Conservation (phyloP, 2,329 filamentous ascomycete genomes). For the Pseudocercospora eumusae region DNA sequence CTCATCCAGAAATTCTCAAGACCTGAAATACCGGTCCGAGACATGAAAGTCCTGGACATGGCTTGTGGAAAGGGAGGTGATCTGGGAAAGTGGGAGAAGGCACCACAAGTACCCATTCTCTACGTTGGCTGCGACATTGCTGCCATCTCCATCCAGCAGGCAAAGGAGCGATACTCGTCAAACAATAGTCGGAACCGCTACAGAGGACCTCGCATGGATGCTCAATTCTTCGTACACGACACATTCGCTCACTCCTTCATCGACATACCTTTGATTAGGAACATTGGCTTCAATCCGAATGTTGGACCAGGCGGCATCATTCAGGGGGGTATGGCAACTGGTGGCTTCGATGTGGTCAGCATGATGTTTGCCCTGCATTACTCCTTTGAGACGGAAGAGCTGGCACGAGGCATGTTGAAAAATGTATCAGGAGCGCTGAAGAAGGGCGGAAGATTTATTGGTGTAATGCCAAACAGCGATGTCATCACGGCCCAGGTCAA, state of each 20-base stretch:
- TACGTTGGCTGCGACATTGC: constrained; percentile 95
- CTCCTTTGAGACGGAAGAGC: constrained; percentile 88
- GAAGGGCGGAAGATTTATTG: constrained; percentile 92
- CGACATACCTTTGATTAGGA: constrained; percentile 75
- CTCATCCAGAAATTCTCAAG: constrained; percentile 91
- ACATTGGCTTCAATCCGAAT: constrained; percentile 83
- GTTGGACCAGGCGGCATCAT: constrained; percentile 60
- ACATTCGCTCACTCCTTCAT: constrained; percentile 85
- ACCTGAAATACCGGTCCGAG: constrained; percentile 47
- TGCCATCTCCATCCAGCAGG: constrained; percentile 88
- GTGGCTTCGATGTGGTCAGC: constrained; percentile 87
- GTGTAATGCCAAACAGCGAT: constrained; percentile 95
- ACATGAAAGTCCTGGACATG: constrained; percentile 83
- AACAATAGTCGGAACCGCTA: constrained; percentile 42
- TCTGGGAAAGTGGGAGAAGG: constrained; percentile 91
- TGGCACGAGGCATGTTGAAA: constrained; percentile 85
- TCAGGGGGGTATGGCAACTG: constrained; percentile 70
- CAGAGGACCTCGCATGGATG: constrained; percentile 61
- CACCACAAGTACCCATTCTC: constrained; percentile 84
- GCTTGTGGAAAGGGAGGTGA: constrained; percentile 97
- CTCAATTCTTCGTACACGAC: constrained; percentile 85
- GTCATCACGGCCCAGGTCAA: constrained; percentile 79
- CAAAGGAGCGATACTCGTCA: constrained; percentile 70
- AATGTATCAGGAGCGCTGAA: constrained; percentile 90
- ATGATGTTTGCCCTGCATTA: constrained; percentile 99